phyloP scores from a whole-genome alignment of 2,329 filamentous ascomycete species.

The Nemania sp. region DNA sequence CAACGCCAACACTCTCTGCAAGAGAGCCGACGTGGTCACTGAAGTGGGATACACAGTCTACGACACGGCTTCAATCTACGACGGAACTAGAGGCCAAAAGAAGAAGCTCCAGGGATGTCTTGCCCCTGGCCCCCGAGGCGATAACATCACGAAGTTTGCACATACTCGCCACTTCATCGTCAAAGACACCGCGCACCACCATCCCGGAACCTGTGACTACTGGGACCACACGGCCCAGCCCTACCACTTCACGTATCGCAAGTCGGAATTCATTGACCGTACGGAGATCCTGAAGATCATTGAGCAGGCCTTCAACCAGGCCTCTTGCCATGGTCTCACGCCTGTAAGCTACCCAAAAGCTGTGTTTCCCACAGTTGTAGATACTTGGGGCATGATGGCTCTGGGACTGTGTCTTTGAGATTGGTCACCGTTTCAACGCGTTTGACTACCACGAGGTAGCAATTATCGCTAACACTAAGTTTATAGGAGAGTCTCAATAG shows the following conservation, averaged over 20 bases:
- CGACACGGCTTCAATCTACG: slow-evolving; percentile 16
- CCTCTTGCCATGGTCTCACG: slow-evolving; percentile 1
- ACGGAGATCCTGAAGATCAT: background rate
- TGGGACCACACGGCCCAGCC: slow-evolving; percentile 21
- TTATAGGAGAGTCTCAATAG: background rate
- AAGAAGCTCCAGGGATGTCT: slow-evolving; percentile 5
- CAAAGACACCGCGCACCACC: slow-evolving; percentile 19
- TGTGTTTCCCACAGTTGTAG: background rate
- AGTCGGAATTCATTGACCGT: slow-evolving; percentile 7
- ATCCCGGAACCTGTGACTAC: slow-evolving; percentile 17
- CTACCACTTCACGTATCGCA: slow-evolving; percentile 24
- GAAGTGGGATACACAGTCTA: slow-evolving; percentile 25
- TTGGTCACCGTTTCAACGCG: no score
- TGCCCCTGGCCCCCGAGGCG: slow-evolving; percentile 18
- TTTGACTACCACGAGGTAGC: no score
- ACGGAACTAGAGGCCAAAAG: background rate
- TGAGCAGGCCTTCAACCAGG: slow-evolving; percentile 9
- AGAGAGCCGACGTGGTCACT: slow-evolving; percentile 7
- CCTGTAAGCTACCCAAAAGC: background rate
- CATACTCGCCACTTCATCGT: slow-evolving; percentile 22
- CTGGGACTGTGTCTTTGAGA: no score
- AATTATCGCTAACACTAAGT: background rate
- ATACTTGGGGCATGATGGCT: background rate
- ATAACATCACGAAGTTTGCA: slow-evolving; percentile 15
- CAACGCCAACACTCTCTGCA: slow-evolving; percentile 15